Base-by-base conservation (phyloP, 768 basidiomycete species). In the Chalciporus piperatus region DNA sequence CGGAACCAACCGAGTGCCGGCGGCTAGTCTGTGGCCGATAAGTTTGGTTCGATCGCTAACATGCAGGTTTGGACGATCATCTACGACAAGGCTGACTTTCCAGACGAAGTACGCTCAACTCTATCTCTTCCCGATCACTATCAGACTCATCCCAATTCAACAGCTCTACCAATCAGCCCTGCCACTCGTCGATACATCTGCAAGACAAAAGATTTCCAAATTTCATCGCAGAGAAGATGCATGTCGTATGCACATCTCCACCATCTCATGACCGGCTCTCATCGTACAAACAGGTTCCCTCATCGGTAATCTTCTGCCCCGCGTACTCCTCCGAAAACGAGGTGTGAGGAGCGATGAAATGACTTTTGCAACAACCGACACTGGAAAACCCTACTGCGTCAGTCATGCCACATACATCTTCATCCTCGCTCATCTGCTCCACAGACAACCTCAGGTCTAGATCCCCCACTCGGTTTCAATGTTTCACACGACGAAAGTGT, bases 331-430 rank as follows among this genome's bases (percentile, higher is more conserved):
- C 41, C 74, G 73, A 54, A 76, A 83, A 58, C 79, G 75, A 41
- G 87, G 84, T 17, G 60, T 87, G 6, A 54, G 74, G 14, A 68
- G 70, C 38, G 64, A 70, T 17, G 63, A 70, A 13, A 77, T 87
- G 70, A 59, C 68, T 5, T 82, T 92, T 59, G 72, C 70, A 5
- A 62, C 69, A 42, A 91, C 91, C 1, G 67, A 76, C 46, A 68
- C 79, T 23, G 85, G 86, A 30, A 93, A 93, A 67, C 90, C 91
- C 14, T 93, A 84, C 68, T 75, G 88, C 41, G 90, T 80, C 60
- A 64, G 84, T 76, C 25, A 0, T 33, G 6, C 28, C 37, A 48
- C 35, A 44, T 32, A 9, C 33, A n/a, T 41, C 41, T 7, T 9
- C n/a, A 22, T 45, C 28, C 6, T 41, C 48, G 6, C 56, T 60